phyloP scores from a whole-genome alignment of 805 yeast genomes.

The Nakazawaea populi region DNA sequence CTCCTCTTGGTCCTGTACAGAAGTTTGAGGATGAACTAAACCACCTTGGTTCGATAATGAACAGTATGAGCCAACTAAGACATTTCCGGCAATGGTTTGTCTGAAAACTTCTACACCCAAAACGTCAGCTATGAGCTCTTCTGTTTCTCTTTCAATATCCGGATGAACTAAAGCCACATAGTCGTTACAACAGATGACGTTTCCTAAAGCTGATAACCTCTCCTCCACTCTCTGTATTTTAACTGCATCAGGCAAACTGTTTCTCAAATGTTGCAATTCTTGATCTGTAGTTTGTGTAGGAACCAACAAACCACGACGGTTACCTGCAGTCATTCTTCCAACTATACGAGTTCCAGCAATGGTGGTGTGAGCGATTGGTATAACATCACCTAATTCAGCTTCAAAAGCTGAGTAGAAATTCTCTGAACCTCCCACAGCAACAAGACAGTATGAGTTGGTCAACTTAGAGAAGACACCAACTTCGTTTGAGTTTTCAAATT shows the following conservation, averaged over 20 bases:
- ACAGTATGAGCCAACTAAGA: slow-evolving; percentile 95
- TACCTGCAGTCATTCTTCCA: slow-evolving; percentile 98
- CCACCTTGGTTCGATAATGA: slow-evolving; percentile 96
- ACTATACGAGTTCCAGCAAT: slow-evolving; percentile 97
- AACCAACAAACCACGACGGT: slow-evolving; percentile 93
- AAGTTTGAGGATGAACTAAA: slow-evolving; percentile 95
- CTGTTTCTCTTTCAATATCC: slow-evolving; percentile 98
- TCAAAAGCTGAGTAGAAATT: slow-evolving; percentile 88
- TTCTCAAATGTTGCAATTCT: slow-evolving; percentile 95
- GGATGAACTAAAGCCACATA: slow-evolving; percentile 99
- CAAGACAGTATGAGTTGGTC: slow-evolving; percentile 93
- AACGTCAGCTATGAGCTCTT: slow-evolving; percentile 95
- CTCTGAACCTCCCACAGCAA: slow-evolving; percentile 93
- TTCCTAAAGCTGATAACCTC: slow-evolving; percentile 93
- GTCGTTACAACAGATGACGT: slow-evolving; percentile 97
- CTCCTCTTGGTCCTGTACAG: slow-evolving; percentile 97
- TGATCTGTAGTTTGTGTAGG: slow-evolving; percentile 98
- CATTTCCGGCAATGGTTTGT: slow-evolving; percentile 98
- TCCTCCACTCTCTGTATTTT: slow-evolving; percentile 98
- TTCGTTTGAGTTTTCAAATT: slow-evolving; percentile 78
- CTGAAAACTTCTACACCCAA: slow-evolving; percentile 98
- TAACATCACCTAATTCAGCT: slow-evolving; percentile 93
- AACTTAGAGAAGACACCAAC: slow-evolving; percentile 93
- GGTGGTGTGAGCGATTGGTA: slow-evolving; percentile 95
- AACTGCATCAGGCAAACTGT: slow-evolving; percentile 90